Percentiles rank a stretch among this genome's conserved stretches.
Evolutionary conservation across 768 basidiomycete species (phyloP).

Genomic region (Macrolepiota albuminosa): DNA sequence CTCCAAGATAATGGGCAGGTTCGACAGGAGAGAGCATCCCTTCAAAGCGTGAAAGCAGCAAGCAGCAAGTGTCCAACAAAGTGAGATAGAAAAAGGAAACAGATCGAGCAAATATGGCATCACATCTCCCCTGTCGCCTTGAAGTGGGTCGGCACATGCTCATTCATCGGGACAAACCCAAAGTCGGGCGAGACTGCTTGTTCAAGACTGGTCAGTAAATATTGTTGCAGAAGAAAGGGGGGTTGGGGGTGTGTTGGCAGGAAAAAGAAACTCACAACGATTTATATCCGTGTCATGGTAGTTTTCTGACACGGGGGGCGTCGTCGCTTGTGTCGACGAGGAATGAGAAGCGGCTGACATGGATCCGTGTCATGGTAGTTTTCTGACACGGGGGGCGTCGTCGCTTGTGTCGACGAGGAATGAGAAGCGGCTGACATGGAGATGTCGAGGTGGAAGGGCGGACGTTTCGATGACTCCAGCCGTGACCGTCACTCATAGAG

Average conservation of each 20-base stretch:
- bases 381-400: slow-evolving; percentile 72
- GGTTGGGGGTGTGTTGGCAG: not conserved
- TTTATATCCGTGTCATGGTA: slow-evolving; percentile 74
- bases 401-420: slow-evolving; percentile 75
- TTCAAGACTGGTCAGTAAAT: slow-evolving; percentile 45
- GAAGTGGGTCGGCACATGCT: slow-evolving; percentile 64
- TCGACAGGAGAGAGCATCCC: slow-evolving; percentile 4
- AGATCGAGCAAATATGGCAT: slow-evolving; percentile 16
- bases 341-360: slow-evolving; percentile 74
- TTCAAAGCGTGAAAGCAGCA: slow-evolving; percentile 11
- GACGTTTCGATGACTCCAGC: slow-evolving; percentile 48
- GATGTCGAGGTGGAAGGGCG: slow-evolving; percentile 78
- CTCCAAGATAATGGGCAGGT: slow-evolving; percentile 1
- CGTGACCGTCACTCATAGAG: slow-evolving; percentile 39
- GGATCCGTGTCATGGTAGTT: slow-evolving; percentile 69
- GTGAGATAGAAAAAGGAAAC: slow-evolving; percentile 10
- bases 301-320: slow-evolving; percentile 67
- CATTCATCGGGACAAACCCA: slow-evolving; percentile 79
- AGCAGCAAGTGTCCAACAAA: slow-evolving; percentile 12
- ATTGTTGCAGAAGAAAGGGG: slow-evolving; percentile 20
- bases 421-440: slow-evolving; percentile 71
- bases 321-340: slow-evolving; percentile 78
- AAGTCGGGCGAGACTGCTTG: slow-evolving; percentile 77
- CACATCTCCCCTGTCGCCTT: slow-evolving; percentile 51
- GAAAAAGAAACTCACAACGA: slow-evolving; percentile 60